Evolutionary conservation across 305 asterid genomes (phyloP), one percentile per base, ranked within the genome.

Genomic region (Rubia tinctorum): DNA sequence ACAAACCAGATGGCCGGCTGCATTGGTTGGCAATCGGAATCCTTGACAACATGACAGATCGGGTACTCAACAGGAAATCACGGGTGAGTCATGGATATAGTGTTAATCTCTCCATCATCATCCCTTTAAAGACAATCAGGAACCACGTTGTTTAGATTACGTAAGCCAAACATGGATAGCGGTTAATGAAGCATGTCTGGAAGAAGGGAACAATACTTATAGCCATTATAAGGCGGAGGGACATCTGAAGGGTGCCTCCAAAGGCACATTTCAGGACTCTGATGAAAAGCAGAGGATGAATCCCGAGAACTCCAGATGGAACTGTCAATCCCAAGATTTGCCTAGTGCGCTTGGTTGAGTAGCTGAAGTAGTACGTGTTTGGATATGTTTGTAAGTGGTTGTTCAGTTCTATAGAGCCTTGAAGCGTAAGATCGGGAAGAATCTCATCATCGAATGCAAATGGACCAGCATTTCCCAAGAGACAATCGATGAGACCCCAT

Each of bases 51-150:
- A 13, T 76, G 83, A 58, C 74, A 85, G 76, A 76, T 84, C 1
- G 96, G 98, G 62, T 95, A 98, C 74, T 95, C 97, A 8, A 86
- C 76, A 2, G 99, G 99, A 68, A 90, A 75, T 68, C 98, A 95
- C 56, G 99, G 98, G 75, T 95, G 99, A 17, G 99, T 95, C 98
- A 95, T 95, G 44, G 98, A 92, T 79, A 92, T 88, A 27, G 97
- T 95, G 88, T 95, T 95, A 69, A 95, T 93, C 5, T 98, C 97
- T 71, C 99, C 99, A 66, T 95, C 99, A 58, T 95, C 94, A 80
- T 95, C 98, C 85, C 99, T 95, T 69, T 23, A 77, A 37, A 72
- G 49, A 14, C 30, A 45, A 42, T 60, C 68, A 22, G 68, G 75
- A 37, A 30, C 49, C 58, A 25, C 43, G 40, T 37, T 37, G 7